These are phyloP conservation scores for Plasmopara halstedii DNA, from an alignment of 352 stramenopile species.

Conservation along the genomic window DNA sequence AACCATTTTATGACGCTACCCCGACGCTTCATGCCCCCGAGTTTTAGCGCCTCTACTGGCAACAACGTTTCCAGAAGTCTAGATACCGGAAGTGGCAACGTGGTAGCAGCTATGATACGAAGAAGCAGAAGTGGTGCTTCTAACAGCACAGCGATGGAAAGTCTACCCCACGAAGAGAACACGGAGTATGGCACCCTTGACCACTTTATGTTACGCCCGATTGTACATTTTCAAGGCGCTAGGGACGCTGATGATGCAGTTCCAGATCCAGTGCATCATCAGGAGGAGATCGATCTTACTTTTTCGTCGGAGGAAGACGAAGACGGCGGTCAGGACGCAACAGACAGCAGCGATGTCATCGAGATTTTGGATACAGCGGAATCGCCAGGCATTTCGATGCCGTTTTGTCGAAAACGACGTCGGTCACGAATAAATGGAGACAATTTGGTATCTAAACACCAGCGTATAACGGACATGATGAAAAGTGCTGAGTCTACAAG, in stretches of 20 bases:
- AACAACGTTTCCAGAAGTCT: constrained; percentile 1
- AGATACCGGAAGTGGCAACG: neutral
- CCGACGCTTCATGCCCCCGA: constrained; percentile 15
- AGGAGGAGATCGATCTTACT: constrained; percentile 63
- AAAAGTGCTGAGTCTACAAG: constrained; percentile 54
- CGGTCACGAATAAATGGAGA: constrained; percentile 6
- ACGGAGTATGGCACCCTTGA: constrained; percentile 4
- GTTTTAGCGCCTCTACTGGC: constrained; percentile 1
- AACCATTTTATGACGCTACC: constrained; percentile 29
- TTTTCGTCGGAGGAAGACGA: constrained; percentile 50
- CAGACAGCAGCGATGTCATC: constrained; percentile 41
- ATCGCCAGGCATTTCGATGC: constrained; percentile 4
- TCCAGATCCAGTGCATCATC: constrained; percentile 1
- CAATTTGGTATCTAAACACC: constrained; percentile 13
- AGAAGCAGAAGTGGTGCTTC: neutral
- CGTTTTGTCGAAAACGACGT: constrained; percentile 39
- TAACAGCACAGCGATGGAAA: constrained; percentile 4
- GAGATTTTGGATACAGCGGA: constrained; percentile 39
- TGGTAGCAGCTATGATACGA: neutral
- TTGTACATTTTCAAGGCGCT: constrained; percentile 8
- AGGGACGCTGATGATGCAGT: neutral
- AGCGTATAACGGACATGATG: constrained; percentile 32
- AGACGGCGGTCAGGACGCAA: constrained; percentile 4
- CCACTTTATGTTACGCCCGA: constrained; percentile 7
- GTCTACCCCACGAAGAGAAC: constrained; percentile 19